Evolutionary conservation across 257 asterid species (phyloP).

Genomic region (Solanum microdontum): DNA sequence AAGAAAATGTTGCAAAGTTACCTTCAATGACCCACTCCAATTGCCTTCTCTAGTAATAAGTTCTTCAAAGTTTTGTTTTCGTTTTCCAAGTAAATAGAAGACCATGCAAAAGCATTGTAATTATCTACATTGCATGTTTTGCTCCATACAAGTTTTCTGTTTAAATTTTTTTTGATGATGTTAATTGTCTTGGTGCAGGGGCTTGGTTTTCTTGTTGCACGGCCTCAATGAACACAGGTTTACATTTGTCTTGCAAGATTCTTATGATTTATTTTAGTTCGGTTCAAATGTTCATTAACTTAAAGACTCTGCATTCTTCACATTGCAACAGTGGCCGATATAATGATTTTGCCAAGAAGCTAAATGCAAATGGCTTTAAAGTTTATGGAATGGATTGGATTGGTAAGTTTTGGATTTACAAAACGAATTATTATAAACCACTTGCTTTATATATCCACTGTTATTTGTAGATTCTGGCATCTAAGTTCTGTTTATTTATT

Average conservation of each 20-base stretch:
- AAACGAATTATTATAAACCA: neutral
- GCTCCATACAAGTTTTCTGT: neutral
- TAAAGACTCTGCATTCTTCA: neutral
- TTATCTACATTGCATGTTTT: neutral
- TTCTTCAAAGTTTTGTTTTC: neutral
- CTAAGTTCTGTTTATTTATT: neutral
- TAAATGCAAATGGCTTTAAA: constrained; percentile 78
- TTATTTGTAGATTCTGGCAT: neutral
- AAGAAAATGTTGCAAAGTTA: neutral
- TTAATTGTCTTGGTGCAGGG: constrained; percentile 29
- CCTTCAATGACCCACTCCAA: neutral
- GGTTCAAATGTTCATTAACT: neutral
- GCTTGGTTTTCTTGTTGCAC: constrained; percentile 65
- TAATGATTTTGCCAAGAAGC: constrained; percentile 61
- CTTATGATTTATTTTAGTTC: neutral
- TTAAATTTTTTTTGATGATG: neutral
- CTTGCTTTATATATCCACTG: neutral
- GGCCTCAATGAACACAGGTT: constrained; percentile 91
- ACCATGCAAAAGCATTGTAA: neutral
- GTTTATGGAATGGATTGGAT: constrained; percentile 97
- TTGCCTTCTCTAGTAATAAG: neutral
- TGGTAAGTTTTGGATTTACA: constrained; percentile 38
- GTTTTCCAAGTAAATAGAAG: neutral
- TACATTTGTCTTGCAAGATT: neutral
- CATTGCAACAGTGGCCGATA: constrained; percentile 59